Base-by-base conservation (phyloP, 139 green algal species). In the Penium margaritaceum region DNA sequence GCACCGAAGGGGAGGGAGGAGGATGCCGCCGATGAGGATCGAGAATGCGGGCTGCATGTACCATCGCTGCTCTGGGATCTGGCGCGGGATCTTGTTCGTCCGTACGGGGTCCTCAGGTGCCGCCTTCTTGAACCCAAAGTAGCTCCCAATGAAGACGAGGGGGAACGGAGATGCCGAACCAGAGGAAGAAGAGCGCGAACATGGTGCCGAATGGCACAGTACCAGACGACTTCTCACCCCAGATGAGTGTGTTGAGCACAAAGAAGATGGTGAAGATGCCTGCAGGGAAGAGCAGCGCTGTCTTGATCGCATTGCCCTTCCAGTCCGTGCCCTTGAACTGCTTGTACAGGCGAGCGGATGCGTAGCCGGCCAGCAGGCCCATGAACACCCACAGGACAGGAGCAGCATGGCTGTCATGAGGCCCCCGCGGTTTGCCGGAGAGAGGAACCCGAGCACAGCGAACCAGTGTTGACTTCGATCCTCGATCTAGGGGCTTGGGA, bases 331-430 rank as follows among this genome's bases (percentile, higher is more conserved):
- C 90, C 79, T 88, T 89, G 71, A 93, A 92, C 9, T 63, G 82
- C 79, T 93, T 94, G 89, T 95, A 97, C 1, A 99, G 81, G 7
- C 91, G 89, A 1, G 88, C 91, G 12, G 88, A 91, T 71, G 85
- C 88, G 85, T 98, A 98, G 34, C 94, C 94, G n/a, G 83, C 92
- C 63, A 96, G 89, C 33, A 94, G 46, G 47, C 92, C 94, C 91
- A 96, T 96, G 85, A 96, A 95, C 27, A 95, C 91, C 87, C 96
- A 99, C 76, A 98, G 89, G n/a, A n/a, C n/a, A n/a, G n/a, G 81
- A 97, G 85, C 39, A 96, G 78, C 82, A 95, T 91, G 64, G 93
- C 93, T 0, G 94, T 98, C 88, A 95, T 96, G 3, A 99, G 87
- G 36, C 91, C 91, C 21, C 94, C 94, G 46, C 94, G 89, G 84